Conservation (phyloP, 306 rosid genomes). For the Prunus armeniaca region DNA sequence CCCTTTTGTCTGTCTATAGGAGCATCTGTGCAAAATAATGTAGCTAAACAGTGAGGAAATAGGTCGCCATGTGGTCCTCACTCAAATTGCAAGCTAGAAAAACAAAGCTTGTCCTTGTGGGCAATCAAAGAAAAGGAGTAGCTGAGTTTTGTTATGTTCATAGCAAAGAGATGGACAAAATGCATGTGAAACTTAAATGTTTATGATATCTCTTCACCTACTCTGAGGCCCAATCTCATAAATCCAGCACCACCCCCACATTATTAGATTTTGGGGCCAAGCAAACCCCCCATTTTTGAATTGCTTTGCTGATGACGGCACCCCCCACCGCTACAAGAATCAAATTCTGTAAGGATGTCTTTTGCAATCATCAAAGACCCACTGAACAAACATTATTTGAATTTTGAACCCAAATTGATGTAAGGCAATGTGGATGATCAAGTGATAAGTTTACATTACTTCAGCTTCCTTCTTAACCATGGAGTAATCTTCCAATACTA, state of each 20-base stretch:
- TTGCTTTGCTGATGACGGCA: no score
- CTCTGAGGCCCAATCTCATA: conserved; percentile 9
- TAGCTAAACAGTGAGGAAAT: neutral
- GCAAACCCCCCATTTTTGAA: neutral
- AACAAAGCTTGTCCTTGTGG: neutral
- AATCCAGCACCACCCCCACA: conserved; percentile 3
- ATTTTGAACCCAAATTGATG: no score
- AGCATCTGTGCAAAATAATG: neutral
- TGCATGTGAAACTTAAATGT: conserved; percentile 34
- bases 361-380: no score
- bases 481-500: neutral
- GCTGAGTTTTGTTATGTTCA: neutral
- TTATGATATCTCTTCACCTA: conserved; percentile 30
- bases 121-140: neutral
- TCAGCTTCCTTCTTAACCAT: neutral
- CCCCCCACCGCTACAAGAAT: no score
- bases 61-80: conserved; percentile 19
- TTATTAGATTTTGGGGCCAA: conserved; percentile 6
- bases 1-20: neutral
- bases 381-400: no score
- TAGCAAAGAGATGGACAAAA: conserved; percentile 5
- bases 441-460: no score
- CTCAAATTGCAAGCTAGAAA: neutral
- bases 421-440: no score
- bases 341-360: no score